Percentiles rank a stretch among this genome's conserved stretches.
Conservation (phyloP, 768 basidiomycete genomes). For the Serendipita sp. region DNA sequence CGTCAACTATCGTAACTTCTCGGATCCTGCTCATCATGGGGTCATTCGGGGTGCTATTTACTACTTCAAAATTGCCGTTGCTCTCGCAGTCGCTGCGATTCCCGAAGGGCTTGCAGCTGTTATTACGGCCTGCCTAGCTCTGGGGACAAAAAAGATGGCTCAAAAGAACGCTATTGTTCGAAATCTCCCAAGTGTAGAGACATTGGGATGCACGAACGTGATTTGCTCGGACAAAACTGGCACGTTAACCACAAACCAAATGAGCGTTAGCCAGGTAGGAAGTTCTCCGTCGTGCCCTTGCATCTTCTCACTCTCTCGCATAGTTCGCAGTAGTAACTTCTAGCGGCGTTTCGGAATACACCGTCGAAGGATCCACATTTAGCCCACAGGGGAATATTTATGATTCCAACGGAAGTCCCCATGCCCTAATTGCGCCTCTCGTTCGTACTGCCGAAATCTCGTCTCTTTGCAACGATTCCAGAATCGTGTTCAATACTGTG, state of each 20-base stretch:
- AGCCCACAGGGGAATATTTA: constrained; percentile 65
- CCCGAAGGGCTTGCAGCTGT: constrained; percentile 98
- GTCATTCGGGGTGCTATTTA: constrained; percentile 87
- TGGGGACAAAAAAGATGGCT: constrained; percentile 99
- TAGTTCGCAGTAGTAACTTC: neutral
- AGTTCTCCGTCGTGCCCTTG: neutral
- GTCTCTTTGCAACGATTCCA: constrained; percentile 89
- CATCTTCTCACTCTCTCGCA: neutral
- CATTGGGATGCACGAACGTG: constrained; percentile 92
- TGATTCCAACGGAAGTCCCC: constrained; percentile 46
- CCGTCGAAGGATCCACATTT: constrained; percentile 85
- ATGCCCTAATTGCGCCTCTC: constrained; percentile 34
- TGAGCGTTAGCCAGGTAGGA: constrained; percentile 75
- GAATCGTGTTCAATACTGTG: constrained; percentile 68
- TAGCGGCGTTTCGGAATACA: constrained; percentile 41
- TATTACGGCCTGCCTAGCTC: constrained; percentile 88
- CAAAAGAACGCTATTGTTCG: constrained; percentile 96
- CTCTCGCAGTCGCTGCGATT: constrained; percentile 96
- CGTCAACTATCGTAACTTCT: constrained; percentile 91
- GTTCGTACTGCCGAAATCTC: constrained; percentile 81
- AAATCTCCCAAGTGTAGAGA: constrained; percentile 92
- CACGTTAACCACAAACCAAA: constrained; percentile 90
- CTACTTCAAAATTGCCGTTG: constrained; percentile 99
- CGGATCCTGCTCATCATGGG: constrained; percentile 86
- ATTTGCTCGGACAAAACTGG: constrained; percentile 99